Evolutionary conservation across 208 protist genomes (phyloP), one percentile per base, ranked within the genome.

Genomic region (Wallacemonas sp.): DNA sequence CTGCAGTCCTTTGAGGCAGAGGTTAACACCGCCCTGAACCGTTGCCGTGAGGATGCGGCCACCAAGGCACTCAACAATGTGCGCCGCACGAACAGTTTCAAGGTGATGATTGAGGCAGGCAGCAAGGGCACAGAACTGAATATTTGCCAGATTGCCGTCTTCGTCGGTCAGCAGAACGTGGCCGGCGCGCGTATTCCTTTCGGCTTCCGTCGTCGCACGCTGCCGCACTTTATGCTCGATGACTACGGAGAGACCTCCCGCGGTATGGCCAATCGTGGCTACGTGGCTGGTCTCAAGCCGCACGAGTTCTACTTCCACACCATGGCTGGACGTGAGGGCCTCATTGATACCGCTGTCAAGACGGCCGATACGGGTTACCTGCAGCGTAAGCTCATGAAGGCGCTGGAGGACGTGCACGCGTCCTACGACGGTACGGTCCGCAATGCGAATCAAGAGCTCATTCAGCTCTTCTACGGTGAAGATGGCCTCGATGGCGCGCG

Each of bases 301-400:
- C 98, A 95, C 3, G 99, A 99, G 83, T 99, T 99, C 77, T 99
- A 99, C 74, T 99, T 99, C 76, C 99, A 99, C 80, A 99, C 99
- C 27, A 99, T 99, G 98, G 98, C 94, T 44, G 97, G 97, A 26
- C 86, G 97, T 64, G 97, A 99, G 79, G 96, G 97, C 65, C 89
- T 99, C 5, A 98, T 99, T 17, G 99, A 99, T 76, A 99, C 98
- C 5, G 98, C 99, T 24, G 98, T 99, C 27, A 99, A 99, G 75
- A 99, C 99, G 17, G 99, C 99, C 2, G 98, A 99, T 68, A 99
- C 99, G 19, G 99, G 99, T 8, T 99, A 99, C 75, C 99, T 99
- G 86, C 99, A 99, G 80, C 90, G 99, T 28, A 88, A 98, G 53
- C 82, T 99, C 27, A 99, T 99, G 87, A 98, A 99, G 84, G 97